Conservation (phyloP, 352 stramenopile species). For the Phytophthora foliorum region DNA sequence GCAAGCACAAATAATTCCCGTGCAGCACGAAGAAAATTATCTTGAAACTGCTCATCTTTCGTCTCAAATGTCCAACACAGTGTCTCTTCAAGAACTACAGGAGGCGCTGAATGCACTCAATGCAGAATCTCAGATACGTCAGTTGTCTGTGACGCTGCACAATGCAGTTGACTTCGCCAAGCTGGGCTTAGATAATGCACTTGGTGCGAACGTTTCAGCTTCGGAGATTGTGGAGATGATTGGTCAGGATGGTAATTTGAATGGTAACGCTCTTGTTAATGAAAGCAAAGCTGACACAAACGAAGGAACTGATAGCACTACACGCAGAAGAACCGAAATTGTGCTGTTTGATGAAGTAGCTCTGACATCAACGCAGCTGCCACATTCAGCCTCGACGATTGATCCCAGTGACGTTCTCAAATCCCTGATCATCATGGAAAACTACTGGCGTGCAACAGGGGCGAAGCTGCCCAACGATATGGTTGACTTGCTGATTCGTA, state of each 20-base stretch:
- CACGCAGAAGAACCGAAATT: background rate
- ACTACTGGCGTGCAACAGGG: slow-evolving; percentile 3
- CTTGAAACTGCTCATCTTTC: background rate
- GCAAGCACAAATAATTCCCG: slow-evolving; percentile 1
- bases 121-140: background rate
- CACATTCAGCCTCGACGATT: background rate
- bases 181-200: background rate
- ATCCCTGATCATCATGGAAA: slow-evolving; percentile 6
- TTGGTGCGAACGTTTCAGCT: background rate
- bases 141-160: background rate
- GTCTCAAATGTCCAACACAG: background rate
- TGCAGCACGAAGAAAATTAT: background rate
- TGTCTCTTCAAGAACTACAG: slow-evolving; percentile 1
- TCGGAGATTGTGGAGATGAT: background rate
- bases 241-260: background rate
- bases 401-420: background rate
- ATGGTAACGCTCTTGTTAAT: background rate
- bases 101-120: background rate
- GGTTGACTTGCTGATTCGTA: slow-evolving; percentile 2
- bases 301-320: background rate
- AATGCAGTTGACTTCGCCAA: background rate
- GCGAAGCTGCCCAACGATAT: background rate
- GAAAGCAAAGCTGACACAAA: background rate
- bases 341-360: background rate
- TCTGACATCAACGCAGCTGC: background rate